phyloP scores from a whole-genome alignment of 192 early-diverging fungal genomes.

The Coemansia sp. region DNA sequence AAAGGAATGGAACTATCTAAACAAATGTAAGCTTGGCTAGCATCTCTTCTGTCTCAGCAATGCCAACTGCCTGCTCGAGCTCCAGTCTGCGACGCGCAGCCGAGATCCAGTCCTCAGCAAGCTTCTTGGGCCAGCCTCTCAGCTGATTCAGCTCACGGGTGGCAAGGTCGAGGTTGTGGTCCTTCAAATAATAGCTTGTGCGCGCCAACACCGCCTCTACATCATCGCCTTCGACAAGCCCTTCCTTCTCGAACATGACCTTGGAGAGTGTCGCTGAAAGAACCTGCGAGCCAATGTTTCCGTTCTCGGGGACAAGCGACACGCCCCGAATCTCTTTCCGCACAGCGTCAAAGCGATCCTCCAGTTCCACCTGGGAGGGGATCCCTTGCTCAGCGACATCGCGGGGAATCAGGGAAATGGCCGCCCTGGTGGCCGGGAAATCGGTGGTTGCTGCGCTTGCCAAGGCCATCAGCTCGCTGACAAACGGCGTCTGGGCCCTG shows the following conservation, averaged over 20 bases:
- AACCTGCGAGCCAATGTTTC: slow-evolving; percentile 79
- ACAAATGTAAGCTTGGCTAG: slow-evolving; percentile 43
- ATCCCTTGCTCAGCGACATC: slow-evolving; percentile 62
- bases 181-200: slow-evolving; percentile 68
- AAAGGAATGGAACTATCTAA: neutral
- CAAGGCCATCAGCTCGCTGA: slow-evolving; percentile 66
- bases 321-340: slow-evolving; percentile 69
- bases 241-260: slow-evolving; percentile 82
- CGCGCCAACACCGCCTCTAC: slow-evolving; percentile 83
- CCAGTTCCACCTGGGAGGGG: slow-evolving; percentile 63
- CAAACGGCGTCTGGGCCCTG: slow-evolving; percentile 61
- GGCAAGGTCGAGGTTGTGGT: slow-evolving; percentile 81
- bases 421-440: slow-evolving; percentile 58
- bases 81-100: slow-evolving; percentile 80
- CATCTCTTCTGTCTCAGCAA: slow-evolving; percentile 57
- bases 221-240: slow-evolving; percentile 81
- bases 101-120: slow-evolving; percentile 86
- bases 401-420: slow-evolving; percentile 62
- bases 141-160: slow-evolving; percentile 91
- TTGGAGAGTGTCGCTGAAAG: slow-evolving; percentile 69
- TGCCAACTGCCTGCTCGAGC: slow-evolving; percentile 83
- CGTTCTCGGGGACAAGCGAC: slow-evolving; percentile 84
- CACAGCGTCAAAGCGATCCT: slow-evolving; percentile 69
- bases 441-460: slow-evolving; percentile 56
- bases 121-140: slow-evolving; percentile 81